A percentile compares a stretch with the other conserved stretches of the same genome.
Evolutionary conservation across 169 alveolate species (phyloP).

Genomic region (Babesia bigemina): DNA sequence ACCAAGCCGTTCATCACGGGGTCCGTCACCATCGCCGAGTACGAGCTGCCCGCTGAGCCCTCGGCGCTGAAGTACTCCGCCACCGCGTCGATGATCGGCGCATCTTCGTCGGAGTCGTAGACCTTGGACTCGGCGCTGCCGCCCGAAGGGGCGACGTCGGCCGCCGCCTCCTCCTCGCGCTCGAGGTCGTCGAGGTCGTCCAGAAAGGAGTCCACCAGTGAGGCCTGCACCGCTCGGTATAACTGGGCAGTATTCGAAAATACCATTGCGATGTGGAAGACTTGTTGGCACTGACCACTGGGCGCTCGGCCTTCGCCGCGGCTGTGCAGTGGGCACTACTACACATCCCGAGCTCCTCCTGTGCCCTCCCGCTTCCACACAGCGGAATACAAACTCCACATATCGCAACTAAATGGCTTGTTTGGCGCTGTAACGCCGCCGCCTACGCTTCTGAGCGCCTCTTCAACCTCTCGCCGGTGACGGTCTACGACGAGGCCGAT

Average conservation of each 20-base stretch:
- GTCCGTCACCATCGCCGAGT: slow-evolving; percentile 62
- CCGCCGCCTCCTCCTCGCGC: slow-evolving; percentile 51
- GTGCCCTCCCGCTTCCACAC: too few relatives aligned
- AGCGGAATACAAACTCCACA: too few relatives aligned
- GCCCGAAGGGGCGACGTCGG: slow-evolving; percentile 3
- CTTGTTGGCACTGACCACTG: too few relatives aligned
- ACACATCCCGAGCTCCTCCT: too few relatives aligned
- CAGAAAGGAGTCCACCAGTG: slow-evolving; percentile 75
- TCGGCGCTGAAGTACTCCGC: slow-evolving; percentile 67
- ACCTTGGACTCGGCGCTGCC: background rate
- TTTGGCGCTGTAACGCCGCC: background rate
- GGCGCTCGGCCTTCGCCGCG: too few relatives aligned
- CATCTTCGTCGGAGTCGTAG: slow-evolving; percentile 72
- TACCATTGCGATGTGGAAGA: slow-evolving; percentile 32
- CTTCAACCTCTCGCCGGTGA: too few relatives aligned
- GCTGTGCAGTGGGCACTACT: too few relatives aligned
- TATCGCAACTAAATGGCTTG: background rate
- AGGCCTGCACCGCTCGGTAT: slow-evolving; percentile 43
- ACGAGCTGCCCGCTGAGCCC: slow-evolving; percentile 13
- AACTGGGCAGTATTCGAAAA: background rate
- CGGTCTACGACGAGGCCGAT: background rate
- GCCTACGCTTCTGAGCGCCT: too few relatives aligned
- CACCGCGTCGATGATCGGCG: slow-evolving; percentile 77
- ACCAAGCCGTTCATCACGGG: slow-evolving; percentile 59
- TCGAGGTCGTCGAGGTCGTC: slow-evolving; percentile 77